phyloP scores from a whole-genome alignment of 2,329 filamentous ascomycete species.

The Xylaria multiplex region DNA sequence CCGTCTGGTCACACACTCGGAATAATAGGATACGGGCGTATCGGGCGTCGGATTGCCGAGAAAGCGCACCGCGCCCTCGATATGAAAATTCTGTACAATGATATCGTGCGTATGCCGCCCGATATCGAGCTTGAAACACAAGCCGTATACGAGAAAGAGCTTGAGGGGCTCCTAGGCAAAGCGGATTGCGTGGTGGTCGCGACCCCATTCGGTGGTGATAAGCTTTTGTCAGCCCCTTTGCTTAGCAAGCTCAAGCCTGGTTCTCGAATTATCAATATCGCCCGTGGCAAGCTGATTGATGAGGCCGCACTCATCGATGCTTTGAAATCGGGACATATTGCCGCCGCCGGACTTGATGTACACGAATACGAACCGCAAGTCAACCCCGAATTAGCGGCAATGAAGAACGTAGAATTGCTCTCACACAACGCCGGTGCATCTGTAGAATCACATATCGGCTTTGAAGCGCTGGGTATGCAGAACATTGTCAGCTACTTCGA shows the following conservation, averaged over 20 bases:
- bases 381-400: conserved; percentile 46
- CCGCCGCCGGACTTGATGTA: conserved; percentile 48
- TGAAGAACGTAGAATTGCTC: conserved; percentile 34
- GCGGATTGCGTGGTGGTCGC: conserved; percentile 48
- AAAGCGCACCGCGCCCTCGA: conserved; percentile 58
- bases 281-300: conserved; percentile 61
- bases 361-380: conserved; percentile 55
- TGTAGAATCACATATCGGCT: conserved; percentile 31
- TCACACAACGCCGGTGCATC: conserved; percentile 33
- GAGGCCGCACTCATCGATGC: conserved; percentile 51
- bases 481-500: conserved; percentile 32
- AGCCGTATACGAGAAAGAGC: conserved; percentile 46
- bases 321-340: conserved; percentile 42
- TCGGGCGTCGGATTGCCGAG: conserved; percentile 57
- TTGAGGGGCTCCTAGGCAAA: conserved; percentile 44
- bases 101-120: conserved; percentile 48
- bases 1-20: conserved; percentile 61
- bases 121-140: conserved; percentile 48
- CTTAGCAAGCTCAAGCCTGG: conserved; percentile 60
- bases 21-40: conserved; percentile 63
- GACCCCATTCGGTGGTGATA: conserved; percentile 33
- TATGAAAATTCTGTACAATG: conserved; percentile 65
- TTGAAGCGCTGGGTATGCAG: conserved; percentile 35
- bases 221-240: conserved; percentile 46
- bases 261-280: conserved; percentile 52